phyloP scores from a whole-genome alignment of 2,329 filamentous ascomycete species.

The Exophiala sideris region DNA sequence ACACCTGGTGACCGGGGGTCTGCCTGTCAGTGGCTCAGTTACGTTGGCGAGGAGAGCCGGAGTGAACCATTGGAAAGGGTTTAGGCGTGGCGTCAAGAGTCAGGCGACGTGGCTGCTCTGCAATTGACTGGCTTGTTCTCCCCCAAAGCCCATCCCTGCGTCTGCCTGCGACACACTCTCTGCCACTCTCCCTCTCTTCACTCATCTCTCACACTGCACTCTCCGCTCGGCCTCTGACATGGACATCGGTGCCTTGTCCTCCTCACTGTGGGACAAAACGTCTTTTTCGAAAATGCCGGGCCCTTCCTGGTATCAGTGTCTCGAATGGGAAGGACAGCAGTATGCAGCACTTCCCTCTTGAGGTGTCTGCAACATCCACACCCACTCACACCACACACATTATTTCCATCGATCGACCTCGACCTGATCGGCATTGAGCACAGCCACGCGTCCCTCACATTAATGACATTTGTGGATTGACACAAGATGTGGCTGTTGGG shows the following conservation, averaged over 20 bases:
- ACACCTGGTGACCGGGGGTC: not conserved
- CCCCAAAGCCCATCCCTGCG: not conserved
- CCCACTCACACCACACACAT: not conserved
- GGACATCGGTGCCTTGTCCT: too few species aligned
- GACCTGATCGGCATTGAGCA: constrained; percentile 17
- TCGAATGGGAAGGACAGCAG: not conserved
- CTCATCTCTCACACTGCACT: too few species aligned
- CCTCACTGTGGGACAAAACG: too few species aligned
- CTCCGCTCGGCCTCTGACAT: too few species aligned
- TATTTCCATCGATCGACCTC: constrained; percentile 2
- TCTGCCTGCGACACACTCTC: too few species aligned
- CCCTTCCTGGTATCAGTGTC: constrained; percentile 2
- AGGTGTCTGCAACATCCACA: not conserved
- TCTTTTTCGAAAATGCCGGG: not conserved
- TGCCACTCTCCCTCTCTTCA: too few species aligned
- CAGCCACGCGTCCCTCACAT: constrained; percentile 10
- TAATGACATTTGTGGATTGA: not conserved
- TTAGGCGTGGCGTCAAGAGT: constrained; percentile 19
- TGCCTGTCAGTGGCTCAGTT: not conserved
- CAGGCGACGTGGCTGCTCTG: constrained; percentile 9
- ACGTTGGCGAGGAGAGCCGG: constrained; percentile 10
- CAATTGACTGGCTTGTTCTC: not conserved
- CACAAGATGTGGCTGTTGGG: not conserved
- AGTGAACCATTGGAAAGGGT: constrained; percentile 4
- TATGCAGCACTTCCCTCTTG: not conserved